Evolutionary conservation across 1,284 basidiomycete species (phyloP), one percentile per base, ranked within the genome.

Genomic region (Moesziomyces sp.): DNA sequence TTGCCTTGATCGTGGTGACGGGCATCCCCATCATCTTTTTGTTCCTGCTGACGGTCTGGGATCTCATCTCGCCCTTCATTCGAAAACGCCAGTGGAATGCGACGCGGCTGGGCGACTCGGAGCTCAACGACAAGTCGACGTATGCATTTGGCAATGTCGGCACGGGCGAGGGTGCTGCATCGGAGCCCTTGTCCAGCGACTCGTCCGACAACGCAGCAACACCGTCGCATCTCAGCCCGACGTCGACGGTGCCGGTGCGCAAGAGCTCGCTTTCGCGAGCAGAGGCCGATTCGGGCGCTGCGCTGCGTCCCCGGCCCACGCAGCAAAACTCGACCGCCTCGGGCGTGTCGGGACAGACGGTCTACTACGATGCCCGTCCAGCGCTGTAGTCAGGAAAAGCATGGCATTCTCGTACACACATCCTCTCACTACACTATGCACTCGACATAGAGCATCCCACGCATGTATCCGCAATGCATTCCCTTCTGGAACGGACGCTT

Each of bases 1-100:
- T 81, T 38, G 83, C 77, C 5, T 47, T 81, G 34, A 53, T 84
- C 16, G 81, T 70, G 6, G 69, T 83, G 14, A 78, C 79, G 7
- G 67, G 65, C 1, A 56, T 84, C 10, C 78, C 81, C 28, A 77
- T 84, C 67, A 52, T 84, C 40, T 77, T 76, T 43, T 42, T 81
- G 19, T 79, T 84, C 58, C 56, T 80, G 16, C 40, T 80, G 35
- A 77, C 80, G 11, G 48, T 81, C 6, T 75, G 65, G 58, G 81
- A 81, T 55, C 53, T 78, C 1, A 19, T 78, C 28, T 65, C 72
- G 24, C 72, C 79, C 16, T 74, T 81, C 34, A 19, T 81, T 14
- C 54, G 71, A 8, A 65, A 46, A 40, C 40, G 65, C 11, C 71
- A 74, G 49, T 68, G 71, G 71, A 74, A 50, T 7, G 52, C 64